These are phyloP conservation scores for Eremochloa ophiuroides DNA, from an alignment of 176 grass and related monocot genomes.

Conservation along the genomic window DNA sequence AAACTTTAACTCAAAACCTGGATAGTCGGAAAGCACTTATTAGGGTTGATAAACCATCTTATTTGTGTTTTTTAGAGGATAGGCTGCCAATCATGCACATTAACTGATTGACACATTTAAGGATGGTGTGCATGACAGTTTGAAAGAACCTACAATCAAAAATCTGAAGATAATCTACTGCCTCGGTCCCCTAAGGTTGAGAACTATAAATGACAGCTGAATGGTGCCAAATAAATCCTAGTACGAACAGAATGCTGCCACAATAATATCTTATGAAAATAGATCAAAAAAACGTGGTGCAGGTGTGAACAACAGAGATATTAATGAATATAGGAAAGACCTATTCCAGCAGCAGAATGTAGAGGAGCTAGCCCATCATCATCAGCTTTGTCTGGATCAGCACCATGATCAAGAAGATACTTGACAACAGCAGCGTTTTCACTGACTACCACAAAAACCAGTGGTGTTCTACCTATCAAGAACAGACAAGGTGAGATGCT, in stretches of 20 bases:
- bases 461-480: slow-evolving; percentile 35
- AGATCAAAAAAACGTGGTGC: background rate
- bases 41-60: too few species aligned
- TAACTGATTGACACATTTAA: too few species aligned
- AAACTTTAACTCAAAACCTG: background rate
- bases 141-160: too few species aligned
- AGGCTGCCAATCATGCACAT: too few species aligned
- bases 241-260: background rate
- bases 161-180: too few species aligned
- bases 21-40: too few species aligned
- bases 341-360: slow-evolving; percentile 38
- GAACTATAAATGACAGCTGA: background rate
- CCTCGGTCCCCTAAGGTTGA: too few species aligned
- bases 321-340: background rate
- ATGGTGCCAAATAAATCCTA: background rate
- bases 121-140: too few species aligned
- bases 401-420: slow-evolving; percentile 52
- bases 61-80: too few species aligned
- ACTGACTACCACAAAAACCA: slow-evolving; percentile 24
- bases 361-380: slow-evolving; percentile 32
- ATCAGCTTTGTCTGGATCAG: slow-evolving; percentile 20
- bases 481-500: background rate
- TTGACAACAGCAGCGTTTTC: background rate
- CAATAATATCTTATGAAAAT: background rate
- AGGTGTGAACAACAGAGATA: background rate